Evolutionary conservation across 768 basidiomycete genomes (phyloP), one percentile per base, ranked within the genome.

Genomic region (Boletus reticuloceps): DNA sequence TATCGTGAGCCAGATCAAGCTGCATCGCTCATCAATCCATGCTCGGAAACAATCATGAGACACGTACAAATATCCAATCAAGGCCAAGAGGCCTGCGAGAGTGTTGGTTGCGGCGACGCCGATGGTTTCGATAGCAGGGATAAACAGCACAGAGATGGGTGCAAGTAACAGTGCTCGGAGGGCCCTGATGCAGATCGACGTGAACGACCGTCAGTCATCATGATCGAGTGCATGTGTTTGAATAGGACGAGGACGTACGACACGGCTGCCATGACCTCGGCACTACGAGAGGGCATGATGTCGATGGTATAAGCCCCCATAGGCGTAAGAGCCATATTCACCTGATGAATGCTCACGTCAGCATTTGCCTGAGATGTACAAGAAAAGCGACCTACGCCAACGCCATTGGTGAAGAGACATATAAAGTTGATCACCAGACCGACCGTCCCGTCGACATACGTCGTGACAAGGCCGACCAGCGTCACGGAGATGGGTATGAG

Each of bases 351-450:
- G n/a, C 11, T 49, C 20, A 41, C 17, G 37, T 46, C 8, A 54
- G n/a, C 16, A 19, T 16, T 14, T 17, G 4, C 39, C n/a, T 34
- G 20, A 37, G 3, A 48, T 13, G n/a, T n/a, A 8, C 20, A 1
- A 3, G 11, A 20, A 19, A n/a, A 19, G 22, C 7, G 14, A 73
- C 77, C 46, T 63, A 88, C 87, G 31, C 86, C 86, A 12, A 87
- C 32, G 17, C 86, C 82, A 54, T 86, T 88, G 36, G 80, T 52
- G 58, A 87, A 88, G 9, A 89, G 62, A 54, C 79, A 84, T 0
- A 79, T n/a, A 9, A 87, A 68, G 58, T 77, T 80, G 11, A 83
- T 61, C 2, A 69, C 66, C 22, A 88, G 69, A 5, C 86, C 86
- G 1, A 73, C 40, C 1, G 58, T 72, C 1, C 83, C 82, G 9